Base-by-base conservation (phyloP, 805 yeast genomes). In the Debaryomyces maramus region DNA sequence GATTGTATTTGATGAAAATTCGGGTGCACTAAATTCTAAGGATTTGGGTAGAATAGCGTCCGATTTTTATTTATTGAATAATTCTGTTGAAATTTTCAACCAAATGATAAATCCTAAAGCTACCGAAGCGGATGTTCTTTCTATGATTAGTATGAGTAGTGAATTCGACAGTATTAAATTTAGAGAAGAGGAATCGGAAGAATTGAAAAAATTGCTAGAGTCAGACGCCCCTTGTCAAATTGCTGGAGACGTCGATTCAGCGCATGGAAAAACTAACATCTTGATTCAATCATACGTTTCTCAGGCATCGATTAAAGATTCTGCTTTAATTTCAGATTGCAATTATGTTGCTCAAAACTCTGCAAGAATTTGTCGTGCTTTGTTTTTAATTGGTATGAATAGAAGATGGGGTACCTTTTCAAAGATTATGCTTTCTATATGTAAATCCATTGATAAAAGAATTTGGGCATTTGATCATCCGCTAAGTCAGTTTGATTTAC, bases 271-370 rank as follows among this genome's bases (percentile, higher is more conserved):
- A 58, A 85, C 97, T 0, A 90, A 91, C 51, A 77, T 89, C 32
- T 72, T 95, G 32, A 64, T 93, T 14, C 99, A 93, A 60, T 83
- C 97, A 0, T 95, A 75, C 58, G 85, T 93, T 21, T 88, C 97
- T 0, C 80, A 82, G 41, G 80, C 88, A 1, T 52, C 60, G 8
- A 77, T 90, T 26, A 78, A 75, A 42, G 96, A 88, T 42, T 81
- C 96, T 3, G 85, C 99, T 0, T 67, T 93, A 43, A 70, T 78
- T 2, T 88, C 97, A 0, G 99, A 93, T 61, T 74, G 87, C 35
- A 85, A 88, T 46, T 93, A 93, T 58, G 95, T 93, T 41, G 97
- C 98, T 1, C 99, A 93, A 55, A 93, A 93, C 55, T 78, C 97
- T 3, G 88, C 91, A 1, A 81, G 99, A 70, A 91, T 93, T 23